phyloP scores from a whole-genome alignment of 805 yeast genomes.

The Komagataella kurtzmanii region DNA sequence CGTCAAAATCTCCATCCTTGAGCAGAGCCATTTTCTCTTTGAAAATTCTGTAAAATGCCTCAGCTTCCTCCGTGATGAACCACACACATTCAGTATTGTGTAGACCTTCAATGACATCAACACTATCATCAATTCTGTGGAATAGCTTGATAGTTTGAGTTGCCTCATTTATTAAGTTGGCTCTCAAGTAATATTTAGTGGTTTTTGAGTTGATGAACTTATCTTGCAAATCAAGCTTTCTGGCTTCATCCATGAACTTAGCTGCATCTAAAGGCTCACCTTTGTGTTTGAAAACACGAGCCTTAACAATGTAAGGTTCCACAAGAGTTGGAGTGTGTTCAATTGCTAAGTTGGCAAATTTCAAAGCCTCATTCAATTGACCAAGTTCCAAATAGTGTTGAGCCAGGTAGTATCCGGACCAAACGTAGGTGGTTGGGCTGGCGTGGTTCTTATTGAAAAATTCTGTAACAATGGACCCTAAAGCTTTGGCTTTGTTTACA shows the following conservation, averaged over 20 bases:
- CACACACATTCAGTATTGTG: constrained; percentile 86
- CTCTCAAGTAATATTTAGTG: constrained; percentile 70
- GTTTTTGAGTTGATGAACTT: constrained; percentile 84
- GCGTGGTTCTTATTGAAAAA: constrained; percentile 21
- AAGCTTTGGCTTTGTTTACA: constrained; percentile 20
- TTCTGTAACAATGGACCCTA: constrained; percentile 40
- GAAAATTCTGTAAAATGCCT: constrained; percentile 57
- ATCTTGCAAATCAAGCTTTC: constrained; percentile 75
- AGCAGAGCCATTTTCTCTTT: constrained; percentile 11
- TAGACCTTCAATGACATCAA: constrained; percentile 78
- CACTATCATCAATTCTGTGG: constrained; percentile 70
- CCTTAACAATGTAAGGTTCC: constrained; percentile 71
- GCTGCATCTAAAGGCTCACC: constrained; percentile 56
- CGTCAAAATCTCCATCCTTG: background rate
- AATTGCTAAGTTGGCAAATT: constrained; percentile 47
- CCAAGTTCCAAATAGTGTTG: constrained; percentile 58
- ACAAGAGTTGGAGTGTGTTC: constrained; percentile 72
- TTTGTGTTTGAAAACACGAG: constrained; percentile 62
- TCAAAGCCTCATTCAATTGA: constrained; percentile 39
- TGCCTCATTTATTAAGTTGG: constrained; percentile 63
- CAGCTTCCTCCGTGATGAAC: constrained; percentile 79
- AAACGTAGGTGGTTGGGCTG: constrained; percentile 34
- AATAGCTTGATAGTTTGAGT: constrained; percentile 62
- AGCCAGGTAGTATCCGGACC: constrained; percentile 70
- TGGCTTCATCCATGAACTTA: constrained; percentile 51